These are phyloP conservation scores for Phaeosphaeria sp. DNA, from an alignment of 2,329 filamentous ascomycete species.

Conservation along the genomic window DNA sequence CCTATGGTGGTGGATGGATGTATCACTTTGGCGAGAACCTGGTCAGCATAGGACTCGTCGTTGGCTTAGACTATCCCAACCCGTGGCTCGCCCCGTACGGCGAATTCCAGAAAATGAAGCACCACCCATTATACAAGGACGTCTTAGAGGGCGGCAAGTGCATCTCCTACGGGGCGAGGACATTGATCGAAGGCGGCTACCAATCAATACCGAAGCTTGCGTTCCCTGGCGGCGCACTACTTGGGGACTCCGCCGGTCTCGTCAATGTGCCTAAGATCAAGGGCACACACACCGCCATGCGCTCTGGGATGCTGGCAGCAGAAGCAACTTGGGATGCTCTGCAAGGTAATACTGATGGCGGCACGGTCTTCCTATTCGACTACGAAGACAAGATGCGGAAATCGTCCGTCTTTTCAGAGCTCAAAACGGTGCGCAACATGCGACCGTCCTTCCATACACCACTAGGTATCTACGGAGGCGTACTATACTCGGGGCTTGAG, in stretches of 20 bases:
- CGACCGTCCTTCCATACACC: conserved; percentile 90
- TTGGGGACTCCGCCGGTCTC: conserved; percentile 95
- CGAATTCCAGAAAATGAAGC: conserved; percentile 98
- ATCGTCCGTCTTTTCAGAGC: conserved; percentile 90
- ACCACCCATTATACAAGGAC: conserved; percentile 86
- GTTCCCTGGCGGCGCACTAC: conserved; percentile 93
- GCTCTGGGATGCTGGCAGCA: conserved; percentile 93
- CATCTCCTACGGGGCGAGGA: conserved; percentile 92
- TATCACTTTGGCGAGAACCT: conserved; percentile 99
- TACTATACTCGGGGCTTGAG: conserved; percentile 92
- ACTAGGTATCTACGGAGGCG: conserved; percentile 85
- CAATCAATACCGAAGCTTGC: conserved; percentile 97
- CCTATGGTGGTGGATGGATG: conserved; percentile 98
- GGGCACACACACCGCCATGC: conserved; percentile 97
- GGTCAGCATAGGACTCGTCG: conserved; percentile 88
- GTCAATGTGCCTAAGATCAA: conserved; percentile 99
- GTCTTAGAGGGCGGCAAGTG: conserved; percentile 96
- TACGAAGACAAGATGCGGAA: conserved; percentile 90
- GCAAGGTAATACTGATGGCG: conserved; percentile 59
- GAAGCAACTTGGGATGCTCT: conserved; percentile 87
- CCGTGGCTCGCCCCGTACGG: conserved; percentile 95
- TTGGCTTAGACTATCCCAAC: conserved; percentile 94
- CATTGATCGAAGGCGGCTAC: conserved; percentile 92
- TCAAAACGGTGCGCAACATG: conserved; percentile 96
- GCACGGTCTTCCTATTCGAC: conserved; percentile 88